Evolutionary conservation across 345 rosid species (phyloP).

Genomic region (Geranium brycei): DNA sequence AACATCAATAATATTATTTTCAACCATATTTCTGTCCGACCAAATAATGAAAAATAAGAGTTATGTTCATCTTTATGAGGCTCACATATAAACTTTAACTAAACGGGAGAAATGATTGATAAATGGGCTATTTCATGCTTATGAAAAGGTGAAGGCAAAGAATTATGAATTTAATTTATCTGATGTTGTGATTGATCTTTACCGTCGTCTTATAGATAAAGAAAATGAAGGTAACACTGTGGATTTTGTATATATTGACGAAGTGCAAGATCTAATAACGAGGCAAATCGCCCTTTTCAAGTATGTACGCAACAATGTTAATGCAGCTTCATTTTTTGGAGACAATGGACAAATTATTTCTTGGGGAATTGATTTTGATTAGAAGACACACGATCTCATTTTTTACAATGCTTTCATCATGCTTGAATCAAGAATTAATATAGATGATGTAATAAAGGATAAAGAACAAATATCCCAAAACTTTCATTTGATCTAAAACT

Average conservation of each 20-base stretch:
- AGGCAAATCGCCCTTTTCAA: conserved; percentile 42
- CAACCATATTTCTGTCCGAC: neutral
- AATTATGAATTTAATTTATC: conserved; percentile 43
- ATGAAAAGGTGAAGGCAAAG: conserved; percentile 31
- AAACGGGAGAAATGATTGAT: conserved; percentile 15
- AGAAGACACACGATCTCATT: conserved; percentile 33
- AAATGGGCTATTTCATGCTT: conserved; percentile 27
- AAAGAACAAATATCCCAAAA: conserved; percentile 27
- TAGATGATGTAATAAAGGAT: conserved; percentile 6
- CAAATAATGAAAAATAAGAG: conserved; percentile 23
- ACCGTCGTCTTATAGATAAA: conserved; percentile 19
- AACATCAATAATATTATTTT: too few relatives aligned
- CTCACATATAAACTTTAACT: conserved; percentile 26
- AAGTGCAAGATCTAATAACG: conserved; percentile 54
- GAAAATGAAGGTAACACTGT: conserved; percentile 17
- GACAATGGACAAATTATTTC: conserved; percentile 44
- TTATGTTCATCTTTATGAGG: conserved; percentile 24
- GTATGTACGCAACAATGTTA: conserved; percentile 24
- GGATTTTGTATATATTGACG: conserved; percentile 47
- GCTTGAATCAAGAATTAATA: conserved; percentile 8
- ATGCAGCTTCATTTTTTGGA: conserved; percentile 41
- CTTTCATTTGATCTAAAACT: conserved; percentile 36
- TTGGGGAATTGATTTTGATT: conserved; percentile 38
- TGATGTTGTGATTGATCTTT: conserved; percentile 47
- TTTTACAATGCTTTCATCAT: conserved; percentile 36